phyloP scores from a whole-genome alignment of 1,139 yeast species.

The Kodamaea ohmeri region DNA sequence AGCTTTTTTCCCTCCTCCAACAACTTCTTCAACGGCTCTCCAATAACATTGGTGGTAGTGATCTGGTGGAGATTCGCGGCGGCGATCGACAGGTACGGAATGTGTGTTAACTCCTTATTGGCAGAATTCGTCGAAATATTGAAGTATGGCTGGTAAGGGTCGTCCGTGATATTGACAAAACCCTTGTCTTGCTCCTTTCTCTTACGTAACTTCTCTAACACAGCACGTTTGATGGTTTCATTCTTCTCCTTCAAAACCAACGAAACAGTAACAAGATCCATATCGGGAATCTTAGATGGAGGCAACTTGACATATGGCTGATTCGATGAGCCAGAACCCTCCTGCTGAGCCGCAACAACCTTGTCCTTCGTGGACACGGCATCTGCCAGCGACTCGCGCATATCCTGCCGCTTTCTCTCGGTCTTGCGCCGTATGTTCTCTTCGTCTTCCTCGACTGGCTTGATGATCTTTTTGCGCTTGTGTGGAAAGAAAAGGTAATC shows the following conservation, averaged over 20 bases:
- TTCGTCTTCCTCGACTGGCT: slow-evolving; percentile 38
- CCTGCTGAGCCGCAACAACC: slow-evolving; percentile 20
- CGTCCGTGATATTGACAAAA: slow-evolving; percentile 85
- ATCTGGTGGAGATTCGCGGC: slow-evolving; percentile 73
- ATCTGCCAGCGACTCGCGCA: slow-evolving; percentile 15
- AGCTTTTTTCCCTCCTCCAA: slow-evolving; percentile 42
- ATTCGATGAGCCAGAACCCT: slow-evolving; percentile 34
- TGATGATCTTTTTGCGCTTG: slow-evolving; percentile 62
- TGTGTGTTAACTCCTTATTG: slow-evolving; percentile 53
- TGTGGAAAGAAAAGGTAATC: slow-evolving; percentile 82
- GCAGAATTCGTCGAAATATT: slow-evolving; percentile 59
- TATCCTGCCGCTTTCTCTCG: slow-evolving; percentile 23
- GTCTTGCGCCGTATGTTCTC: slow-evolving; percentile 27
- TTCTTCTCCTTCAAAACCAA: slow-evolving; percentile 73
- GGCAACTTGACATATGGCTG: slow-evolving; percentile 88
- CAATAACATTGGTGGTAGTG: slow-evolving; percentile 56
- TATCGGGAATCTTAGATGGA: slow-evolving; percentile 88
- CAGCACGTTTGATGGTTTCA: slow-evolving; percentile 74
- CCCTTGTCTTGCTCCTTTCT: slow-evolving; percentile 69
- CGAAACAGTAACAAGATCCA: slow-evolving; percentile 83
- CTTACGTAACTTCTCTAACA: slow-evolving; percentile 74
- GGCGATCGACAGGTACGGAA: slow-evolving; percentile 77
- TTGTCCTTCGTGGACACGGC: slow-evolving; percentile 21
- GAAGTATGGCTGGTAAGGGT: slow-evolving; percentile 85
- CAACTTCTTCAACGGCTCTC: slow-evolving; percentile 37